Percentiles rank a stretch among this genome's conserved stretches.
Evolutionary conservation across 306 rosid genomes (phyloP).

Genomic region (Quercus robur): DNA sequence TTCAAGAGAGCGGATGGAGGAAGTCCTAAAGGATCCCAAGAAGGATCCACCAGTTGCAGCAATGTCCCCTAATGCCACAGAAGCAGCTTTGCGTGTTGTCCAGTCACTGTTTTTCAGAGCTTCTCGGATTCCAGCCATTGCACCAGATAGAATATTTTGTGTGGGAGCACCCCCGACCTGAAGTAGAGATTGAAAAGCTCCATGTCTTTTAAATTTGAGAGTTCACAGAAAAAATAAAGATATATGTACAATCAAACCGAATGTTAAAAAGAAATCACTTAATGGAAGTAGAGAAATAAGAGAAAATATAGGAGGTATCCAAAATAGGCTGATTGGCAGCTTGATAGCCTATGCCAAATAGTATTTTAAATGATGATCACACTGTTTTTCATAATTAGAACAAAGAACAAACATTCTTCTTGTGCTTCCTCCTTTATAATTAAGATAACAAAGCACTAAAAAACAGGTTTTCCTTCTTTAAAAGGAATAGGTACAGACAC

Average conservation of each 20-base stretch:
- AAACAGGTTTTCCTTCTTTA: not conserved
- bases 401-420: not conserved
- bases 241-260: not conserved
- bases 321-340: not conserved
- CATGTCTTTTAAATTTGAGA: not conserved
- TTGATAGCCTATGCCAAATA: not conserved
- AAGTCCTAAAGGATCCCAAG: slow-evolving; percentile 49
- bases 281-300: not conserved
- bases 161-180: slow-evolving; percentile 86
- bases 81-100: slow-evolving; percentile 89
- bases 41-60: slow-evolving; percentile 55
- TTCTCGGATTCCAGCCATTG: slow-evolving; percentile 65
- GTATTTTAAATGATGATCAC: not conserved
- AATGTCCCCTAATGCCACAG: slow-evolving; percentile 63
- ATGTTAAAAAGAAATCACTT: not conserved
- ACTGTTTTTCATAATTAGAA: not conserved
- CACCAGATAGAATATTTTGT: slow-evolving; percentile 47
- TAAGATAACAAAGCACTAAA: not conserved
- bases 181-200: not conserved
- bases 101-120: slow-evolving; percentile 69
- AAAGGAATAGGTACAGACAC: not conserved
- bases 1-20: slow-evolving; percentile 63
- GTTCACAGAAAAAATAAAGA: not conserved
- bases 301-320: not conserved
- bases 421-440: not conserved